These are phyloP conservation scores for Raphidocelis subcapitata DNA, from an alignment of 139 green algal genomes.

Conservation along the genomic window DNA sequence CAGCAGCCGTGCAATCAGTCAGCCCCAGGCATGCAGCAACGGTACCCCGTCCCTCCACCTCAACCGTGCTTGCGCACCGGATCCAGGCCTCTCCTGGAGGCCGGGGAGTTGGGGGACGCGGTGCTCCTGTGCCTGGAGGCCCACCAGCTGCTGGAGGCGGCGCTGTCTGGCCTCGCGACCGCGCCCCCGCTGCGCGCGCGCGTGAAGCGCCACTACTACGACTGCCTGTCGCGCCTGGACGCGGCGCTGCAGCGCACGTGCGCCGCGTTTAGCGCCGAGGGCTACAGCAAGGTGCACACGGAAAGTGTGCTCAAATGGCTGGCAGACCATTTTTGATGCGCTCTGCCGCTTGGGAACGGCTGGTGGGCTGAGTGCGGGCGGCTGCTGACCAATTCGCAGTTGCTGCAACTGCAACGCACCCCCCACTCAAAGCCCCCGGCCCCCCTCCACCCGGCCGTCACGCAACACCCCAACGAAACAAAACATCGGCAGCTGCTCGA, in stretches of 20 bases:
- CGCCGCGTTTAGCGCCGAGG: conserved; percentile 38
- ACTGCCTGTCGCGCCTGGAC: conserved; percentile 47
- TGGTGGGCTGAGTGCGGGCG: neutral
- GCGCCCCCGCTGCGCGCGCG: conserved; percentile 39
- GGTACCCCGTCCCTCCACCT: neutral
- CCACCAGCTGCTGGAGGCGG: conserved; percentile 42
- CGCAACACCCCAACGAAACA: too few relatives aligned
- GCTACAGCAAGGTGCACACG: conserved; percentile 53
- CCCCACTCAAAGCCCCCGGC: neutral
- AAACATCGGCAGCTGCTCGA: conserved; percentile 65
- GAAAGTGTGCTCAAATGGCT: too few relatives aligned
- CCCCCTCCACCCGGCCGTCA: too few relatives aligned
- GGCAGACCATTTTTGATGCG: too few relatives aligned
- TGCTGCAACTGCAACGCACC: neutral
- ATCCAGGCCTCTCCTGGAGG: conserved; percentile 24
- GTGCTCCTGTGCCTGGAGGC: conserved; percentile 60
- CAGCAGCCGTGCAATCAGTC: neutral
- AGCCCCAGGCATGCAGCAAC: neutral
- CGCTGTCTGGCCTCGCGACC: conserved; percentile 24
- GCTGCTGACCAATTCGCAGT: neutral
- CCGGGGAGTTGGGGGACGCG: conserved; percentile 53
- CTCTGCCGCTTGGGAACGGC: neutral
- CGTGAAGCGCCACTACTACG: conserved; percentile 52
- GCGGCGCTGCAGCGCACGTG: conserved; percentile 42
- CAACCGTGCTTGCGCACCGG: neutral